Evolutionary conservation across 257 asterid genomes (phyloP), one percentile per base, ranked within the genome.

Genomic region (Lantana camara): DNA sequence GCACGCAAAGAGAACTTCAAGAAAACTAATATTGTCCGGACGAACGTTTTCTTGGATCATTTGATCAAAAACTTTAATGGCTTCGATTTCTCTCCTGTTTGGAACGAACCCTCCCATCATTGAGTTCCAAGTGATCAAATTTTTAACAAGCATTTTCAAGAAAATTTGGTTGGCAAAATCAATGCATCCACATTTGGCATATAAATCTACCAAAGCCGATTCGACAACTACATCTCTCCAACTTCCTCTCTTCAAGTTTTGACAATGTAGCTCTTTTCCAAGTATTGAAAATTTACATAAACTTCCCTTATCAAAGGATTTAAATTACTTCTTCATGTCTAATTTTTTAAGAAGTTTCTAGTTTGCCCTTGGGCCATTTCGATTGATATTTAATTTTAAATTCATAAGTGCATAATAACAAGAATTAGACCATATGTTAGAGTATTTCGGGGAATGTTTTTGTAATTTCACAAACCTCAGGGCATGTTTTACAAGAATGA

Each of bases 61-160:
- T 72, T 74, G 79, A 51, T 79, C 58, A 7, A 93, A 93, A 27
- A 78, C 54, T 70, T 63, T 30, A 19, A 85, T 68, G 61, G 95
- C 91, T 75, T 93, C 96, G 57, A 17, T 54, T 2, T 95, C 97
- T 65, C 85, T 78, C 15, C 99, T 95, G 19, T 90, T 90, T 79
- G 87, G 96, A 38, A 97, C 97, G 47, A 87, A 86, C 32, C 97
- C 97, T 55, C 96, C 85, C 21, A 93, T 82, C 96, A 93, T 84
- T 0, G 95, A 78, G 69, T 93, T 93, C 99, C 99, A 93, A 34
- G 94, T 82, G 38, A 93, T 86, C 70, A 85, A 54, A 68, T 90
- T 93, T 70, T 80, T 85, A 34, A 71, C 66, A 7, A 70, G 73
- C 97, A 84, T 90, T 54, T 76, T 77, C 63, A 64, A 57, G 76